Percentiles rank a stretch among this genome's conserved stretches.
Conservation (phyloP, 23 red algal genomes). For the Chondrus crispus region DNA sequence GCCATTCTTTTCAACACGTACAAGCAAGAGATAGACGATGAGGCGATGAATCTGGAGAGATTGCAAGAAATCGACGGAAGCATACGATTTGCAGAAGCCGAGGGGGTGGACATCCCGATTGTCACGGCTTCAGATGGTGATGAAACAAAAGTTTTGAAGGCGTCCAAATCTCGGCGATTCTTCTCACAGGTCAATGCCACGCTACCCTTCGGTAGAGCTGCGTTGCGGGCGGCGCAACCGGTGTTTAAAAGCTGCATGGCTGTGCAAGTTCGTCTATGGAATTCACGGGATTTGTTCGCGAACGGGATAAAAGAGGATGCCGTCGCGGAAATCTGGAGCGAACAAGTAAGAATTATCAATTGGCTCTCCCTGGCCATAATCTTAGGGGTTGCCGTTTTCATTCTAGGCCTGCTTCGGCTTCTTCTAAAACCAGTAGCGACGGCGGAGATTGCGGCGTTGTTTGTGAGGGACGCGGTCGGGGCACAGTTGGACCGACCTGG, state of each 20-base stretch:
- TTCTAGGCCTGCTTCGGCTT: background rate
- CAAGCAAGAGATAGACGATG: background rate
- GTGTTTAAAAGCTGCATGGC: background rate
- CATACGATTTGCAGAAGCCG: background rate
- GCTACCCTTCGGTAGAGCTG: background rate
- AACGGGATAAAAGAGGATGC: no score
- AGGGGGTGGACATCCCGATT: background rate
- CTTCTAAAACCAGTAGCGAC: background rate
- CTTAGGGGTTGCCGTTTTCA: background rate
- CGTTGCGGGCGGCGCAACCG: background rate
- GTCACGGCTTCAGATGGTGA: background rate
- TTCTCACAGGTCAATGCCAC: background rate
- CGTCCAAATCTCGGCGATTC: background rate
- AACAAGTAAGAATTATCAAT: background rate
- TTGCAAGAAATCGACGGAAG: background rate
- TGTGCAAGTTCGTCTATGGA: no score
- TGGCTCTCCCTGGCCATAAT: background rate
- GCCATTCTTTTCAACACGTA: background rate
- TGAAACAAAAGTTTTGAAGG: background rate
- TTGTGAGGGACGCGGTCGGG: background rate
- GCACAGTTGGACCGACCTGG: background rate
- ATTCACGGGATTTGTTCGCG: no score
- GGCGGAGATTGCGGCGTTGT: background rate
- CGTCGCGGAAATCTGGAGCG: background rate
- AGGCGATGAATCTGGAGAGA: background rate